Evolutionary conservation across 768 basidiomycete species (phyloP), one percentile per base, ranked within the genome.

Genomic region (Bullera alba): DNA sequence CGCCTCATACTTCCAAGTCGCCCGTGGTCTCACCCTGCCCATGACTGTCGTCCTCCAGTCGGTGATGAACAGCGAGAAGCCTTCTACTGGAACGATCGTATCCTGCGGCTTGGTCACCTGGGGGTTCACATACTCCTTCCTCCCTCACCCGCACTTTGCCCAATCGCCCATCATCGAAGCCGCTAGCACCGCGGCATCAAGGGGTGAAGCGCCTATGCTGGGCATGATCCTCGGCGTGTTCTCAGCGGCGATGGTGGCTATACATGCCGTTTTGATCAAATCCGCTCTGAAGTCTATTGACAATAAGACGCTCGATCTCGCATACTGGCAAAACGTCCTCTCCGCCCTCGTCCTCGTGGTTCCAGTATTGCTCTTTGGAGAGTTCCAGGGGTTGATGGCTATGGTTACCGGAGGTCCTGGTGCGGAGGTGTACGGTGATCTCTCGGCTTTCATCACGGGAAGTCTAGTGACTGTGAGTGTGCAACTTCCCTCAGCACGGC

Each of bases 1-100:
- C 49, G 85, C 86, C 2, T 81, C 83, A 0, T 88, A 84, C 70
- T 88, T 86, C 72, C 85, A 86, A 77, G 84, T 83, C 10, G 60
- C 60, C 15, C 19, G 60, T 17, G 60, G 60, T 34, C 42, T 61
- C 0, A 54, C 54, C 1, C 41, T 61, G 5, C 59, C 59, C 22
- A 50, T 60, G 48, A 60, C 58, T 2, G 55, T 60, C 7, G 51
- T 56, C 10, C 46, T 58, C 10, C 44, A 46, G n/a, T 25, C 49
- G 2, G 19, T 58, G 6, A 50, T 42, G 38, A 44, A 44, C 22
- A 42, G 53, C 27, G 45, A 54, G 7, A 32, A 28, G 16, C 57
- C 57, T 16, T 29, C 43, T 14, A 17, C 23, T 28, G 30, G 23
- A 26, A 54, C 50, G 2, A 51, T 58, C 26, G 28, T 26, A 6